Conservation (phyloP, 106 monocot genomes). For the Allium sativum region DNA sequence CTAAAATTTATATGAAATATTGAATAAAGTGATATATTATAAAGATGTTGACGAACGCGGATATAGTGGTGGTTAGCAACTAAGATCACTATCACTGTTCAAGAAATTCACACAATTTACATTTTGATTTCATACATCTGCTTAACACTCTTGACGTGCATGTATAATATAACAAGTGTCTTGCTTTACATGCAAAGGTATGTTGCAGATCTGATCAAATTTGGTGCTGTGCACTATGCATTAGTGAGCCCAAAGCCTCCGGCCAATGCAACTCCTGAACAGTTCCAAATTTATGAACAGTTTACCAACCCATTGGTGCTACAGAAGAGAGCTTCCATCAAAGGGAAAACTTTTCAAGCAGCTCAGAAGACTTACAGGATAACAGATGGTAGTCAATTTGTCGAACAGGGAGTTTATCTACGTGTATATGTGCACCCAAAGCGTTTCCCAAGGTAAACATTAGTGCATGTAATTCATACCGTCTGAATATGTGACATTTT, state of each 20-base stretch:
- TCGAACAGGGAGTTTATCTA: slow-evolving; percentile 81
- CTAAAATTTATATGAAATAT: too few species aligned
- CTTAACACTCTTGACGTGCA: too few species aligned
- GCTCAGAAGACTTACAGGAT: slow-evolving; percentile 90
- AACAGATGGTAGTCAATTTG: slow-evolving; percentile 52
- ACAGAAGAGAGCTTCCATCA: slow-evolving; percentile 67
- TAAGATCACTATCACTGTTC: too few species aligned
- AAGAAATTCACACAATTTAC: too few species aligned
- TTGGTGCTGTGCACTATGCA: slow-evolving; percentile 92
- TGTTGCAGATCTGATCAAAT: slow-evolving; percentile 93
- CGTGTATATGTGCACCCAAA: slow-evolving; percentile 97
- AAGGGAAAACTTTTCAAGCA: slow-evolving; percentile 91
- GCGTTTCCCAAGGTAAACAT: slow-evolving; percentile 76
- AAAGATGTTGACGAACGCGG: too few species aligned
- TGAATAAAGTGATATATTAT: too few species aligned
- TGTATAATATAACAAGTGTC: too few species aligned
- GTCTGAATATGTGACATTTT: too few species aligned
- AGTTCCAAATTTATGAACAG: slow-evolving; percentile 62
- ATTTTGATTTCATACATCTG: neutral
- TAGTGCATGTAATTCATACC: too few species aligned
- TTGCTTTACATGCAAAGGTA: slow-evolving; percentile 47
- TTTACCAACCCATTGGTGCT: slow-evolving; percentile 69
- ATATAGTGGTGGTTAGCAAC: too few species aligned
- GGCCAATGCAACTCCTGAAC: slow-evolving; percentile 69
- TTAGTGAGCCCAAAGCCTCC: slow-evolving; percentile 89